phyloP scores from a whole-genome alignment of 2,329 filamentous ascomycete genomes.

The Hypomyces rosellus region DNA sequence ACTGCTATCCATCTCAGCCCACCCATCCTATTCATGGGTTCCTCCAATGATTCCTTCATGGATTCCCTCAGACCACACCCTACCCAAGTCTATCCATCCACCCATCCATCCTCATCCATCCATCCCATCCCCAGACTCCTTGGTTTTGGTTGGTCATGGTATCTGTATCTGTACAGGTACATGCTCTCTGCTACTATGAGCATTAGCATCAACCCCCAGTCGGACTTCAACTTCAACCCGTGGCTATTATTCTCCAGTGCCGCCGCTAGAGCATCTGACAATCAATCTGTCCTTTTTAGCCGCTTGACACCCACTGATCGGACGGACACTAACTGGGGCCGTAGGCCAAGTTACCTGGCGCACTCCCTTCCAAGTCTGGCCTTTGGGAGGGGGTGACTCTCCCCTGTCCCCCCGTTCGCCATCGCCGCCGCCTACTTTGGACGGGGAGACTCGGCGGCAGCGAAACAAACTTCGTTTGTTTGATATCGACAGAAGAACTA shows the following conservation, averaged over 20 bases:
- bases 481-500: neutral
- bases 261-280: slow-evolving; percentile 8
- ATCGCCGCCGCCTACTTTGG: slow-evolving; percentile 4
- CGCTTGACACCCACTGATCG: slow-evolving; percentile 9
- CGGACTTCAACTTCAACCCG: slow-evolving; percentile 2
- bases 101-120: too few species aligned
- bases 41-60: too few species aligned
- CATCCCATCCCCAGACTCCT: too few species aligned
- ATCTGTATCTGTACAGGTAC: neutral
- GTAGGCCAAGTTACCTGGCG: too few species aligned
- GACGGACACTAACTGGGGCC: slow-evolving; percentile 3
- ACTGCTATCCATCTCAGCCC: too few species aligned
- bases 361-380: too few species aligned
- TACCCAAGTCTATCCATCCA: too few species aligned
- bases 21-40: too few species aligned
- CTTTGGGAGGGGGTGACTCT: neutral
- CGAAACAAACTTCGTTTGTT: slow-evolving; percentile 5
- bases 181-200: neutral
- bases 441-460: slow-evolving; percentile 9
- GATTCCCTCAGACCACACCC: too few species aligned
- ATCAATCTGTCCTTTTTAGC: slow-evolving; percentile 7
- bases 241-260: neutral
- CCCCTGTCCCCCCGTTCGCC: neutral
- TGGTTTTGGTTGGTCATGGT: too few species aligned
- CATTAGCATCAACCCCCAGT: slow-evolving; percentile 7